Evolutionary conservation across 805 yeast species (phyloP).

Genomic region (Sugiyamaella valdiviana): DNA sequence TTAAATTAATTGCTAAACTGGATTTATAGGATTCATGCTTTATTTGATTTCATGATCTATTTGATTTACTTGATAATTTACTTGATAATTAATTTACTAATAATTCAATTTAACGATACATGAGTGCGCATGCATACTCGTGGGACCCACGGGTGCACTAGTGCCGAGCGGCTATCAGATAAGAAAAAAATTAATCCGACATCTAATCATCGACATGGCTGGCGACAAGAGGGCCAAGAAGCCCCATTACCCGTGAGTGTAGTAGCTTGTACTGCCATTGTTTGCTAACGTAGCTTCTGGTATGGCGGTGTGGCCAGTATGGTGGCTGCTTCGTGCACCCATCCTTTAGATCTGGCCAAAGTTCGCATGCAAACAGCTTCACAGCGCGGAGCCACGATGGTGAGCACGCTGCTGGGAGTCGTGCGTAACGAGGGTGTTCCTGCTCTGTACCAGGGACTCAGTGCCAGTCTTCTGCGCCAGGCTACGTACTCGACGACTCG

Average conservation of each 20-base stretch:
- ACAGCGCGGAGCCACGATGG: conserved; percentile 55
- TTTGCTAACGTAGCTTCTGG: conserved; percentile 32
- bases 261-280: not conserved
- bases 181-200: not conserved
- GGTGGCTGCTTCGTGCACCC: conserved; percentile 41
- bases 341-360: conserved; percentile 81
- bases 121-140: too few relatives aligned
- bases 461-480: conserved; percentile 78
- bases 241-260: conserved; percentile 29
- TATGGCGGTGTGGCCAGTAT: conserved; percentile 40
- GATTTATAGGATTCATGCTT: too few relatives aligned
- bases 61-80: too few relatives aligned
- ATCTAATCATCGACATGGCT: not conserved
- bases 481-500: conserved; percentile 83
- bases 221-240: too few relatives aligned
- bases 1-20: too few relatives aligned
- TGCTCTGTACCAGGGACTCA: conserved; percentile 73
- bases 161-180: not conserved
- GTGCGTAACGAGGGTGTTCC: conserved; percentile 52
- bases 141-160: too few relatives aligned
- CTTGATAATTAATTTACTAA: too few relatives aligned
- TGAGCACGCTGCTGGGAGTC: conserved; percentile 55
- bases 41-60: too few relatives aligned
- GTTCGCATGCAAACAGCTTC: conserved; percentile 79
- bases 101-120: too few relatives aligned